Evolutionary conservation across 1,284 basidiomycete species (phyloP).

Genomic region (Moesziomyces antarcticus): DNA sequence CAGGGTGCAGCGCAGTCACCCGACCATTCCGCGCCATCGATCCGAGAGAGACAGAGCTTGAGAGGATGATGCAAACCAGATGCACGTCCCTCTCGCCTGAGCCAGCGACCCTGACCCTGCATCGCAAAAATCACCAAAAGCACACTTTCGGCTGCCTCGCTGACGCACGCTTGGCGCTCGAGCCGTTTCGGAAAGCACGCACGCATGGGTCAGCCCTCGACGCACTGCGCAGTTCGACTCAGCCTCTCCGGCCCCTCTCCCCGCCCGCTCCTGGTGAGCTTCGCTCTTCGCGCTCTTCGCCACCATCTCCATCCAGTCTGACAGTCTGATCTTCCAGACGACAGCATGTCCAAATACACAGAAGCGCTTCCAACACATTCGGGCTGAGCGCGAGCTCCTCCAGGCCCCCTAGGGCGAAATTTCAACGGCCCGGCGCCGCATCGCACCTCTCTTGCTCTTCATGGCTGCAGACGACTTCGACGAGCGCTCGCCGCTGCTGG

Average conservation of each 20-base stretch:
- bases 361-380: conserved; percentile 5
- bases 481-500: conserved; percentile 35
- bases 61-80: conserved; percentile 4
- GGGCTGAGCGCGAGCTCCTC: conserved; percentile 12
- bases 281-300: background rate
- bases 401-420: background rate
- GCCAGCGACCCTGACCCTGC: background rate
- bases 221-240: background rate
- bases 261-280: background rate
- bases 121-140: background rate
- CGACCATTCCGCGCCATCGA: background rate
- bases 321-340: background rate
- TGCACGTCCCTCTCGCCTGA: background rate
- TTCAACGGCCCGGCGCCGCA: background rate
- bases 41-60: conserved; percentile 5
- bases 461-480: conserved; percentile 14
- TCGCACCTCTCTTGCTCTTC: background rate
- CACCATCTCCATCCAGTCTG: background rate
- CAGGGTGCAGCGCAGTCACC: too few species aligned
- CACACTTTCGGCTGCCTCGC: background rate
- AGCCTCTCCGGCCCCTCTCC: background rate
- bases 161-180: background rate
- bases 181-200: too few species aligned
- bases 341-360: conserved; percentile 10
- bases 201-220: too few species aligned